Base-by-base conservation (phyloP, 1,284 basidiomycete species). In the Apiotrichum akiyoshidainum region DNA sequence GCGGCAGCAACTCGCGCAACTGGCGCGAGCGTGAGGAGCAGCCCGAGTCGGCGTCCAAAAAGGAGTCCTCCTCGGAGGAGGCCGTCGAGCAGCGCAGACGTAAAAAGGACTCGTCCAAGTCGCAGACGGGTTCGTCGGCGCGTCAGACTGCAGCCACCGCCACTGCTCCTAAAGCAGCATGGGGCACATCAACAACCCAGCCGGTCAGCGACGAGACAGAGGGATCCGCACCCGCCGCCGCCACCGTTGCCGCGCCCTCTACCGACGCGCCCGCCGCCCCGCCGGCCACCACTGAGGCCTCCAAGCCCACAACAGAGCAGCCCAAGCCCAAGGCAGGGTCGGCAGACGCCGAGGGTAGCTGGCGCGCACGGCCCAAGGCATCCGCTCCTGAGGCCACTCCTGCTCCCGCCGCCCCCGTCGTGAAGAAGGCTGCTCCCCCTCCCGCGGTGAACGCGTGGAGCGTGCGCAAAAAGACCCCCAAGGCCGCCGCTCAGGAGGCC, bases 371-470 rank as follows among this genome's bases (percentile, higher is more conserved):
- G 37, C 65, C 66, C 7, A 66, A 66, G 60, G 48, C 51, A 12
- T 31, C 52, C 7, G 58, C 48, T 44, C 22, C 51, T 35, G 51
- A 44, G 17, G 35, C 49, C 9, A n/a, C 31, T 14, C 42, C 60
- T 14, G 55, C 59, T 16, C 54, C 57, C 14, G 49, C 33, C 17
- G 50, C 19, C 6, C 52, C 60, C 37, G 11, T 10, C 12, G 11
- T 16, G 5, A 59, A 58, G 47, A 57, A 65, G 33, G 52, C 63
- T 33, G 66, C 66, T 21, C 64, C 67, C 2, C 68, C 69, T 21
- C 71, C 71, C 2, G 39, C 65, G 2, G 66, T 72, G 34, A 75
- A 77, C 55, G 63, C 73, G 11, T 78, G 77, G 75, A 70, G 72
- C 31, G 22, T 69, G 44, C 57, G 73, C 45, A 74, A 73, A 51